Base-by-base conservation (phyloP, 2,329 filamentous ascomycete species). In the Colletotrichum australisinense region DNA sequence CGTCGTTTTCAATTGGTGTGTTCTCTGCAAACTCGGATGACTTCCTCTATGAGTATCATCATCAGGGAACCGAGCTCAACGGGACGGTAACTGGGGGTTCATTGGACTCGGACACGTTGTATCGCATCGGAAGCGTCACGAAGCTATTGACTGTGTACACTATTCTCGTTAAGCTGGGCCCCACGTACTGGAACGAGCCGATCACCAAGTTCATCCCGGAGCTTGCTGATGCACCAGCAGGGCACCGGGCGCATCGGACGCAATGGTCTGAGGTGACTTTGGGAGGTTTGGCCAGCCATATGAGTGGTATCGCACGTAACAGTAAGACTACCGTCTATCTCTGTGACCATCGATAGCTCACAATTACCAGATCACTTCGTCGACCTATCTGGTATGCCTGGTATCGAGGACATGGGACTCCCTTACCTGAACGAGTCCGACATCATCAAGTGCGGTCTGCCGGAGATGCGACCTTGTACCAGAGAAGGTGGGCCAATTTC, bases 121-220 rank as follows among this genome's bases (percentile, higher is more conserved):
- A 79, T 49, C 76, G 81, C 2, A 79, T 84, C 6, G 82, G 80
- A 0, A 83, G 81, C 67, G 76, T 81, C 1, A 80, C 82, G 0
- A 84, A 84, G 71, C 63, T 84, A 2, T 74, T 83, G 6, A 78
- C 81, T 0, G 78, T 77, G 19, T 80, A 80, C 63, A 66, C 77
- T 1, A 65, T 79, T 11, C 70, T 81, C 35, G 64, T 74, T 2
- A 72, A 76, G 9, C 74, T 75, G 5, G 79, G 78, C 0, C 64
- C 76, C 19, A 57, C 58, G 2, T 72, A 76, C n/a, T 77, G 78
- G 70, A 73, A 76, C 32, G 69, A 77, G n/a, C 77, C 78, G 1
- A 74, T 81, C 11, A 79, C 78, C 24, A 71, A 78, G 55, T 74
- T 75, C 74, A 2, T 81, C 2, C 78, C 79, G 0, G 79, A 80